These are phyloP conservation scores for Eucalyptus leucophloia DNA, from an alignment of 345 rosid genomes.

Conservation along the genomic window DNA sequence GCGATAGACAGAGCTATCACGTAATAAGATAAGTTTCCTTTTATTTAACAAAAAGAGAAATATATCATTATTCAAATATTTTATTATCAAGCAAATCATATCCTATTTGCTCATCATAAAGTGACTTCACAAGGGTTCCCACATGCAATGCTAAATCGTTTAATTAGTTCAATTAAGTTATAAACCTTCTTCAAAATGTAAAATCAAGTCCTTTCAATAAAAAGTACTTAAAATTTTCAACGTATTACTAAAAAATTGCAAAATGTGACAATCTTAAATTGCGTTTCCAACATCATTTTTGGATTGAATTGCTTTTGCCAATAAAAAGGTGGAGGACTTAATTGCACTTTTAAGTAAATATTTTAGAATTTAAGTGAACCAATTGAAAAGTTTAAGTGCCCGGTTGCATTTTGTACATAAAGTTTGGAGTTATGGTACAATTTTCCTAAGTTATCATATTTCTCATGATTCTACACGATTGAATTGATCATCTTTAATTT, in stretches of 20 bases:
- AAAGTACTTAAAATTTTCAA: background rate
- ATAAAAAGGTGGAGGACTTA: background rate
- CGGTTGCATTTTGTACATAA: background rate
- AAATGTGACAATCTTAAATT: background rate
- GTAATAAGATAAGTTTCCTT: background rate
- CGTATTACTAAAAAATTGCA: fast-evolving
- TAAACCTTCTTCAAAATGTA: background rate
- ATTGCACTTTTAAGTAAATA: background rate
- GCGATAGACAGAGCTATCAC: background rate
- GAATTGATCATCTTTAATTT: background rate
- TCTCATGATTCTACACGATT: background rate
- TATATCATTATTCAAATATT: background rate
- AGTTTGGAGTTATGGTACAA: background rate
- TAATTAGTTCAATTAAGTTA: background rate
- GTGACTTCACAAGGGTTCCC: background rate
- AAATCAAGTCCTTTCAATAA: background rate
- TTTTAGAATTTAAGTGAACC: background rate
- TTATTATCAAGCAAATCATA: background rate
- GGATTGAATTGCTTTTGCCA: background rate
- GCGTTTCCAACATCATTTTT: background rate
- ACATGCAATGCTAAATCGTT: background rate
- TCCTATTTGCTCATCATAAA: background rate
- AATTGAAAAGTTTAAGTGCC: background rate
- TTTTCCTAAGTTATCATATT: background rate
- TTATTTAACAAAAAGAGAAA: background rate